phyloP scores from a whole-genome alignment of 495 filamentous ascomycete species.

The Pyrenula aspistea region DNA sequence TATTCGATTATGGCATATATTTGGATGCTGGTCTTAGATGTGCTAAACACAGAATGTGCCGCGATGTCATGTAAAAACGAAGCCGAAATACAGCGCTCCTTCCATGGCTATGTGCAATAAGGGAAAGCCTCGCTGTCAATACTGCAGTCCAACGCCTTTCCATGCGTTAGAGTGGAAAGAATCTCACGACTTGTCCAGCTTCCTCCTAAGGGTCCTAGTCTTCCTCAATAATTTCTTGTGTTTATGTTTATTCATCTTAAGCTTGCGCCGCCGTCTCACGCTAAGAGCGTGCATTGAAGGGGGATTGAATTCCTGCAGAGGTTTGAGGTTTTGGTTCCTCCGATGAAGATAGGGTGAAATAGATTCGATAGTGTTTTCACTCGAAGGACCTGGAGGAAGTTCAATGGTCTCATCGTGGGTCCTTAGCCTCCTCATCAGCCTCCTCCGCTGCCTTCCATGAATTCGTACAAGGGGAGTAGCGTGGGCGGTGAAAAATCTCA shows the following conservation, averaged over 20 bases:
- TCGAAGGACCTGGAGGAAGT: neutral
- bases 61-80: too few species aligned
- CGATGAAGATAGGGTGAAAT: neutral
- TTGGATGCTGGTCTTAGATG: too few species aligned
- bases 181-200: slow-evolving; percentile 50
- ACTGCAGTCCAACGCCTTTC: neutral
- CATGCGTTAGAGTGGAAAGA: neutral
- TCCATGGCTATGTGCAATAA: too few species aligned
- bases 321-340: neutral
- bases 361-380: neutral
- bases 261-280: slow-evolving; percentile 73
- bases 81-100: too few species aligned
- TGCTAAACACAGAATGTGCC: too few species aligned
- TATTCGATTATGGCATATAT: too few species aligned
- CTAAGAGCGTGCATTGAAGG: slow-evolving; percentile 50
- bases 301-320: neutral
- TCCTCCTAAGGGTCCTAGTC: slow-evolving; percentile 81
- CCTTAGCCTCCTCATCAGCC: slow-evolving; percentile 5
- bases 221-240: slow-evolving; percentile 96
- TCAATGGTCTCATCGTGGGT: slow-evolving; percentile 4
- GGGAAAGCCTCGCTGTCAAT: too few species aligned
- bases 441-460: slow-evolving; percentile 24
- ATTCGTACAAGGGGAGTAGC: slow-evolving; percentile 26
- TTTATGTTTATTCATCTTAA: slow-evolving; percentile 99
- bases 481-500: slow-evolving; percentile 12